A percentile compares a stretch with the other conserved stretches of the same genome.
These are phyloP conservation scores for Thamnidium elegans DNA, from an alignment of 192 early-diverging fungal genomes.

Conservation along the genomic window DNA sequence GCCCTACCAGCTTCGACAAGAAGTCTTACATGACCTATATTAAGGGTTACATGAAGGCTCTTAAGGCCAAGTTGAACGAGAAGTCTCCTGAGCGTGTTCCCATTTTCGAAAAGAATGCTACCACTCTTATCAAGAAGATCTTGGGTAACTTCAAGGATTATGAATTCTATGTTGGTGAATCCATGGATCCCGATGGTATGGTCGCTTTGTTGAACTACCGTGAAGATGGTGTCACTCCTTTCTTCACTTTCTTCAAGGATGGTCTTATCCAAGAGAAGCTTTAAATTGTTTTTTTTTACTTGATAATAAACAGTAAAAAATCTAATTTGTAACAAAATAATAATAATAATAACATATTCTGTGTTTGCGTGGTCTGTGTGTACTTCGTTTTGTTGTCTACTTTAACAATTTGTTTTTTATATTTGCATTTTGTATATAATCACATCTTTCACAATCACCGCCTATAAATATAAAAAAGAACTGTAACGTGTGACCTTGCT, in stretches of 20 bases:
- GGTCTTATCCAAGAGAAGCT: conserved; percentile 79
- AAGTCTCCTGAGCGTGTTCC: conserved; percentile 58
- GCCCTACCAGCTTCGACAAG: conserved; percentile 80
- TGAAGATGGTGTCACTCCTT: conserved; percentile 90
- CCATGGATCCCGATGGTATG: conserved; percentile 86
- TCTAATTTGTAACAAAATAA: not conserved
- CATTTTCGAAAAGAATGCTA: conserved; percentile 63
- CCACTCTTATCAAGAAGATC: conserved; percentile 73
- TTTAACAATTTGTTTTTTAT: too few species aligned
- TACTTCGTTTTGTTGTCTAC: too few species aligned
- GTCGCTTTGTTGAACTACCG: conserved; percentile 89
- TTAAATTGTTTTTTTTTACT: conserved; percentile 12
- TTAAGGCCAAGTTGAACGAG: conserved; percentile 63
- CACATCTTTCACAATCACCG: too few species aligned
- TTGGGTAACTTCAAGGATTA: conserved; percentile 81
- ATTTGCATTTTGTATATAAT: too few species aligned
- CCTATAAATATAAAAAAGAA: too few species aligned
- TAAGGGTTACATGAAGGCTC: conserved; percentile 90
- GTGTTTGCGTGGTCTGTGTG: too few species aligned
- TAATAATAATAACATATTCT: too few species aligned
- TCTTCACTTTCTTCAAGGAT: conserved; percentile 88
- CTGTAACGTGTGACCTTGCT: too few species aligned
- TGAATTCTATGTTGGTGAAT: conserved; percentile 88
- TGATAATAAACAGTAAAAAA: not conserved
- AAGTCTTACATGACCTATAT: conserved; percentile 88